Evolutionary conservation across 129 eudicot species (phyloP), one percentile per base, ranked within the genome.

Genomic region (Arctium minus): DNA sequence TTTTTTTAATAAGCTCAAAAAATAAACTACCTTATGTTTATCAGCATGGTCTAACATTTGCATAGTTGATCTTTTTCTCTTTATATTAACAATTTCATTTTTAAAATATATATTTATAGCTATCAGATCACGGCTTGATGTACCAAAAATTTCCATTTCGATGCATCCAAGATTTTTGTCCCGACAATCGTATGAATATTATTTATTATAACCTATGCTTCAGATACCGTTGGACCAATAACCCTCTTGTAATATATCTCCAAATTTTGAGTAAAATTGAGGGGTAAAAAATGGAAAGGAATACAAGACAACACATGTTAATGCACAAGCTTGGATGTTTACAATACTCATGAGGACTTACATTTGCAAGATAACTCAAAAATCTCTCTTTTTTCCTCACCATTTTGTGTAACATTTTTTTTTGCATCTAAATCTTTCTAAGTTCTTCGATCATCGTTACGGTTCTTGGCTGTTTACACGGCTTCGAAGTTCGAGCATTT

Each of bases 401-500:
- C 85, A 37, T 88, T 27, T 73, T 56, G 82, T 81, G 64, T 33
- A 46, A 72, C 82, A 73, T 42, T 50, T 50, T 48, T 50, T 42
- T 42, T 73, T 65, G 71, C 84, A 84, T 79, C 87, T 84, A 84
- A 64, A 72, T 31, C 13, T 36, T 79, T 79, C 84, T 73, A 73
- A 84, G 1, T 39, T 73, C 76, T 86, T 81, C 73, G 31, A 76
- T 44, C 17, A 64, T 17, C 9, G 31, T 89, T 89, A 93, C 56
- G 97, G 98, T 72, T 93, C 99, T 74, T 89, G 99, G 85, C 90
- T 90, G 97, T 96, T 90, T 38, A 96, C 99, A 29, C 99, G 94
- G 85, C 91, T 96, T 40, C 93, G 97, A 83, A 96, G 95, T 72
- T 96, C 97, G n/a, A 96, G 86, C 98, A 96, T 96, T 86, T 96